A percentile compares a stretch with the other conserved stretches of the same genome.
Evolutionary conservation across 306 rosid genomes (phyloP).

Genomic region (Dalbergia cochinchinensis): DNA sequence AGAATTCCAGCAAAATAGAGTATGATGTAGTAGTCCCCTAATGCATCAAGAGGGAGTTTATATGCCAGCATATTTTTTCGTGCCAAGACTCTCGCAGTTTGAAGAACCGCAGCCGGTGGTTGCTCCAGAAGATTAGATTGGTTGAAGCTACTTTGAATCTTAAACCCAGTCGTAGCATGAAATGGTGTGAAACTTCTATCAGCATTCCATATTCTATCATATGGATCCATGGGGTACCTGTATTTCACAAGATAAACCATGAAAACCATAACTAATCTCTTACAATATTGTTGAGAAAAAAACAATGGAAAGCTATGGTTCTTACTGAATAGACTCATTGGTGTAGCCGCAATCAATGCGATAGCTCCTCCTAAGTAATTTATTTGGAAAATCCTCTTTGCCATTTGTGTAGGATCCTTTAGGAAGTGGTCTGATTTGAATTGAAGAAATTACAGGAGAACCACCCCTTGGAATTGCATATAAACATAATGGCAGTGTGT

Average conservation of each 20-base stretch:
- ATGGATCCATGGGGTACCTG: constrained; percentile 87
- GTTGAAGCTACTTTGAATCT: constrained; percentile 60
- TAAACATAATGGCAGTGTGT: constrained; percentile 67
- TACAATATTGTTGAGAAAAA: too few species aligned
- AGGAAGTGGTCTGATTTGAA: constrained; percentile 90
- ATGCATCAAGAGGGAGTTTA: constrained; percentile 62
- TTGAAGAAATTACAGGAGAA: constrained; percentile 76
- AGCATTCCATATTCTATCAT: constrained; percentile 84
- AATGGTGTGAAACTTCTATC: constrained; percentile 74
- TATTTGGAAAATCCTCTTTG: constrained; percentile 58
- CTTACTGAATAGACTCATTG: constrained; percentile 71
- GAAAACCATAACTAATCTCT: too few species aligned
- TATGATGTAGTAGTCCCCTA: constrained; percentile 80
- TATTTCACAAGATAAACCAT: constrained; percentile 26
- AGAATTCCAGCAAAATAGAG: constrained; percentile 89
- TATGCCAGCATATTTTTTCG: constrained; percentile 67
- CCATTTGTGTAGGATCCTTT: constrained; percentile 73
- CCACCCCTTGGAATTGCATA: constrained; percentile 62
- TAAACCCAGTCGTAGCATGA: constrained; percentile 71
- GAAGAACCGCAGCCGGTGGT: constrained; percentile 71
- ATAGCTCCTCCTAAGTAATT: constrained; percentile 69
- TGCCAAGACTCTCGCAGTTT: constrained; percentile 77
- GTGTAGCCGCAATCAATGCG: constrained; percentile 82
- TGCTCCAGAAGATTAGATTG: constrained; percentile 57
- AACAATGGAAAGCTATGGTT: neutral